Evolutionary conservation across 2,329 filamentous ascomycete genomes (phyloP).

Genomic region (Aspergillus fischeri): DNA sequence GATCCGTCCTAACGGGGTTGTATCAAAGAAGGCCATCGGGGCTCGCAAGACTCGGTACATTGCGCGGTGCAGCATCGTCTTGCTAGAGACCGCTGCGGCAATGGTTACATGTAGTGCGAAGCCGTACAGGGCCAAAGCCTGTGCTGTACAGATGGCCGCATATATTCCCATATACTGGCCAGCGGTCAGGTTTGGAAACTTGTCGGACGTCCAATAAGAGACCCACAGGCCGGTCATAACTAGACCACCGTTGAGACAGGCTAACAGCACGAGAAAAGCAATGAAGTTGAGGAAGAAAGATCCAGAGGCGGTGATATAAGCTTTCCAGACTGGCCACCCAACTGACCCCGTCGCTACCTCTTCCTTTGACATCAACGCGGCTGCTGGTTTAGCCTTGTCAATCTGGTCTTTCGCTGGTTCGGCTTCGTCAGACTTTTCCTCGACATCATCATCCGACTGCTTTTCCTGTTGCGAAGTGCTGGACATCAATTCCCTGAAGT

Average conservation of each 20-base stretch:
- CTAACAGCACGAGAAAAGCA: slow-evolving; percentile 59
- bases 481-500: slow-evolving; percentile 77
- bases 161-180: slow-evolving; percentile 69
- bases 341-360: slow-evolving; percentile 69
- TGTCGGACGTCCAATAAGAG: slow-evolving; percentile 84
- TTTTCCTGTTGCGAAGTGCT: slow-evolving; percentile 64
- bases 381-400: slow-evolving; percentile 15
- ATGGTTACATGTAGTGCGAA: slow-evolving; percentile 77
- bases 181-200: slow-evolving; percentile 59
- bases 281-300: slow-evolving; percentile 59
- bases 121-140: slow-evolving; percentile 71
- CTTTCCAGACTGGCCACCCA: slow-evolving; percentile 71
- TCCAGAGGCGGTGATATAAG: slow-evolving; percentile 71
- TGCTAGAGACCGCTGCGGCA: slow-evolving; percentile 76
- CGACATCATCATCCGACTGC: slow-evolving; percentile 47
- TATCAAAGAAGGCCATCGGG: slow-evolving; percentile 91
- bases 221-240: slow-evolving; percentile 89
- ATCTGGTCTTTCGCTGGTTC: slow-evolving; percentile 32
- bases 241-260: slow-evolving; percentile 75
- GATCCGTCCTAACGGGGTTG: slow-evolving; percentile 88
- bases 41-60: slow-evolving; percentile 69
- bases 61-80: slow-evolving; percentile 73
- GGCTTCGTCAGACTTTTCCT: slow-evolving; percentile 48
- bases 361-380: slow-evolving; percentile 45
- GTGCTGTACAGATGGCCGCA: slow-evolving; percentile 65